phyloP scores from a whole-genome alignment of 768 basidiomycete species.

The Panus rudis region DNA sequence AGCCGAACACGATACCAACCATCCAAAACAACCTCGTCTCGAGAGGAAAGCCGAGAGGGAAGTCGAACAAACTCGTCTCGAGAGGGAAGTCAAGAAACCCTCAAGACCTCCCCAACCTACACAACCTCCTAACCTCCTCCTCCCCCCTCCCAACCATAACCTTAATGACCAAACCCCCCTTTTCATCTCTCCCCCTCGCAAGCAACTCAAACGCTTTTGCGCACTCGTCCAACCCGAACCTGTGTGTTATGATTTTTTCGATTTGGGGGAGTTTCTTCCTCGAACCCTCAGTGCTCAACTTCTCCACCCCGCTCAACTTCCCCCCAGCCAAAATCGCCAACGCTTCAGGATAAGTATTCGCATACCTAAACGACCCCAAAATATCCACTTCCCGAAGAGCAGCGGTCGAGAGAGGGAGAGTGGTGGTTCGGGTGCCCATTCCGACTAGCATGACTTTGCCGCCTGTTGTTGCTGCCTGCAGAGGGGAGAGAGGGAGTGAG shows the following conservation, averaged over 20 bases:
- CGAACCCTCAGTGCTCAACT: too few species aligned
- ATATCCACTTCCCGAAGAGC: conserved; percentile 89
- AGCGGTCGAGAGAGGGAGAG: conserved; percentile 77
- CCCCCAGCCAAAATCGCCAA: conserved; percentile 61
- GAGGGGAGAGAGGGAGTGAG: conserved; percentile 4
- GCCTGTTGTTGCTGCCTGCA: conserved; percentile 72
- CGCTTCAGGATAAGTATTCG: conserved; percentile 87
- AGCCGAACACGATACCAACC: too few species aligned
- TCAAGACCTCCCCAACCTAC: too few species aligned
- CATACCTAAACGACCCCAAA: conserved; percentile 86
- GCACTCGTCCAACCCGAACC: conserved; percentile 57
- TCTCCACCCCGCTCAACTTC: too few species aligned
- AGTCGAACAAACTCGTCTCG: too few species aligned
- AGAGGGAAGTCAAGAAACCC: too few species aligned
- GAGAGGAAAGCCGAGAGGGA: too few species aligned
- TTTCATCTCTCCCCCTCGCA: conserved; percentile 66
- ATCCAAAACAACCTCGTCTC: too few species aligned
- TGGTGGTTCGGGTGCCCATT: conserved; percentile 84
- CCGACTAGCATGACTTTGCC: conserved; percentile 92
- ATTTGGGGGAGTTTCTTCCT: conserved; percentile 58
- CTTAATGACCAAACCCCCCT: conserved; percentile 82
- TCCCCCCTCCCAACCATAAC: conserved; percentile 63
- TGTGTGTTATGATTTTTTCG: conserved; percentile 75
- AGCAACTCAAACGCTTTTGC: conserved; percentile 79
- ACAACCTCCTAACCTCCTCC: too few species aligned